Conservation (phyloP, 441 rosid genomes). For the Erodium moschatum region DNA sequence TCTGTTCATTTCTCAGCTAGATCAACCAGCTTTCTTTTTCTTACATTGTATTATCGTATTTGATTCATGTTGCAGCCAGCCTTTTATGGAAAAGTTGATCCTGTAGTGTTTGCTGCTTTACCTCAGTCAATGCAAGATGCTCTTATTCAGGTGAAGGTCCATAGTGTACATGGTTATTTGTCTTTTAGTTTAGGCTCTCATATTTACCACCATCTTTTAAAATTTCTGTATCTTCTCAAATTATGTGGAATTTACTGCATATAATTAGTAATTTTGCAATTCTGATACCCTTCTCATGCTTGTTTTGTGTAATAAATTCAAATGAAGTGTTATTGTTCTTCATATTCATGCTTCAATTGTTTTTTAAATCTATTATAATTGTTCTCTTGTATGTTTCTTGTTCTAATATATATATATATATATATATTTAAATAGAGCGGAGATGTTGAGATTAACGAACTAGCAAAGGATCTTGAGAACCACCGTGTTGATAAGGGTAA, state of each 20-base stretch:
- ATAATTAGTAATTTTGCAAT: neutral
- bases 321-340: slow-evolving; percentile 7
- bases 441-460: neutral
- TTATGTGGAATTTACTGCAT: neutral
- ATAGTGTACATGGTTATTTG: neutral
- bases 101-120: slow-evolving; percentile 5
- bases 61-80: slow-evolving; percentile 11
- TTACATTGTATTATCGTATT: neutral
- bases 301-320: neutral
- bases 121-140: slow-evolving; percentile 8
- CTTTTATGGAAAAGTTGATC: slow-evolving; percentile 8
- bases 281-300: neutral
- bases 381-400: neutral
- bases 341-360: neutral
- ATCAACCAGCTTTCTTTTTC: slow-evolving; percentile 5
- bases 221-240: neutral
- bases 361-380: neutral
- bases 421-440: neutral
- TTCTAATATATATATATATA: too few relatives aligned
- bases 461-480: slow-evolving; percentile 17
- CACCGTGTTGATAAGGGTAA: slow-evolving; percentile 43
- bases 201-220: neutral
- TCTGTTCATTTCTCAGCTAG: neutral
- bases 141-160: neutral
- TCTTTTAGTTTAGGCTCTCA: neutral